Conservation (phyloP, 2,329 filamentous ascomycete species). For the Sordariomycetes sp. region DNA sequence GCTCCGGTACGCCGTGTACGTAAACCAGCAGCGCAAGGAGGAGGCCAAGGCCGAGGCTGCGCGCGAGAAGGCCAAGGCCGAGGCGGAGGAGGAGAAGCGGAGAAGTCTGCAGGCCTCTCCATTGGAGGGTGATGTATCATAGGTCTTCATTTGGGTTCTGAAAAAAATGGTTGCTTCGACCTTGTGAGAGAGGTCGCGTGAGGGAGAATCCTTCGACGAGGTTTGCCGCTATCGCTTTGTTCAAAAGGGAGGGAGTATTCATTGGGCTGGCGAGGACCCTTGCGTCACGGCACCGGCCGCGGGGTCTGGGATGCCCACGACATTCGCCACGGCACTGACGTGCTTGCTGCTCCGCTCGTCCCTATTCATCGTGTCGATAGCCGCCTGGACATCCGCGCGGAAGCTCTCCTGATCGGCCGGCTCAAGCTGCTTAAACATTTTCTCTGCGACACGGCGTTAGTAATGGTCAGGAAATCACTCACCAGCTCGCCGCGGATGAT, state of each 20-base stretch:
- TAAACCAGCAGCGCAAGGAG: constrained; percentile 33
- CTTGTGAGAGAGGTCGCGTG: not conserved
- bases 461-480: not conserved
- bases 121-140: not conserved
- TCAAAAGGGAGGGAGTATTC: not conserved
- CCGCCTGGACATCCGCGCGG: constrained; percentile 48
- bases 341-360: constrained; percentile 22
- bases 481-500: not conserved
- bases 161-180: not conserved
- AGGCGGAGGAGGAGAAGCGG: constrained; percentile 25
- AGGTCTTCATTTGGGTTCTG: not conserved
- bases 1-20: constrained; percentile 46
- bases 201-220: not conserved
- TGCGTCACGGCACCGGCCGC: not conserved
- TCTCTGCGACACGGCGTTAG: constrained; percentile 41
- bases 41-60: constrained; percentile 32
- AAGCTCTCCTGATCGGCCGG: constrained; percentile 46
- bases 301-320: not conserved
- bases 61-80: constrained; percentile 10
- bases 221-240: not conserved
- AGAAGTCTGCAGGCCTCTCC: too few relatives aligned
- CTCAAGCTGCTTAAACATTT: constrained; percentile 54
- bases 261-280: not conserved
- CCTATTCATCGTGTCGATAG: constrained; percentile 49
- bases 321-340: not conserved